Evolutionary conservation across 2,329 filamentous ascomycete species (phyloP), one percentile per base, ranked within the genome.

Genomic region (Diaporthe sp.): DNA sequence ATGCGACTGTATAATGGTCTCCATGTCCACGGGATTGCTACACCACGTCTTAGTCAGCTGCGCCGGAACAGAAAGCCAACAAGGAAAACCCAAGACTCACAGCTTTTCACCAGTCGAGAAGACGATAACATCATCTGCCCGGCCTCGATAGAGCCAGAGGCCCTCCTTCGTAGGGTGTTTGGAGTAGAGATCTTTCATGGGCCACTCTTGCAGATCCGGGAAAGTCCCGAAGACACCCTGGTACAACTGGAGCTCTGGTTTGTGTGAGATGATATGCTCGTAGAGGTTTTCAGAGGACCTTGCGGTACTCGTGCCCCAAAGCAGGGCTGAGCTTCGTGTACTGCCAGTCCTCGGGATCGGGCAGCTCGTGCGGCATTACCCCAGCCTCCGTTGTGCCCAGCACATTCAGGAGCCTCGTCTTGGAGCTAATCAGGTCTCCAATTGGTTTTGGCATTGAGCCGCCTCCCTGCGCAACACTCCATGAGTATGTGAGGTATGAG

Each of bases 161-260:
- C 78, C 56, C 10, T 72, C 42, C 19, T 77, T 79, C 10, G 75
- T 76, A 1, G 78, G 79, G 55, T 79, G 78, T 17, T 75, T 75
- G 30, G 74, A 79, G 69, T 79, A 83, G 53, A 84, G 73, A 68
- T 84, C 83, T 56, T 81, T 81, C 1, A 80, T 83, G 22, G 83
- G 79, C 70, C 79, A 83, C 63, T 83, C 80, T 10, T 80, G 69
- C 9, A 77, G 63, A 1, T 79, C 74, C 2, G 80, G 81, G 30
- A 79, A 80, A 13, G 81, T 77, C 2, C 70, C 58, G 42, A 82
- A 82, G 12, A 80, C 70, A 3, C 78, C 78, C 27, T 79, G 76
- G 39, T 77, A 78, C 2, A 63, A 75, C 13, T 76, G 37, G 2
- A 77, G 77, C 19, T 77, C 51, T 6, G 39, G 22, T 44, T 73